These are phyloP conservation scores for Mesembryanthemum crystallinum DNA, from an alignment of 148 eudicot genomes.

Conservation along the genomic window DNA sequence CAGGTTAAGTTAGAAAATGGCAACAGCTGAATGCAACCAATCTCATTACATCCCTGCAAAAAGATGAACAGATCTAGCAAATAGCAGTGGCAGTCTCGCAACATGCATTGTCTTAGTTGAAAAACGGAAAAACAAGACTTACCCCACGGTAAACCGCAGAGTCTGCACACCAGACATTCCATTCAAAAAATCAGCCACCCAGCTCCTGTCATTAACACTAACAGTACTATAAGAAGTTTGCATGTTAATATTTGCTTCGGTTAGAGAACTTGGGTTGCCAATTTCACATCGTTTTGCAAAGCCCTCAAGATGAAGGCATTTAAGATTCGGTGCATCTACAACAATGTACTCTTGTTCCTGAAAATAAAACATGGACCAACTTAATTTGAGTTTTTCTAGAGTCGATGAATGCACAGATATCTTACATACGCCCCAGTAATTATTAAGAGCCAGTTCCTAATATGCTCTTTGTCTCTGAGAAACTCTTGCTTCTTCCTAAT, in stretches of 20 bases:
- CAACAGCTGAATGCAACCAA: neutral
- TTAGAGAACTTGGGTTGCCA: neutral
- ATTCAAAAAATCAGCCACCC: neutral
- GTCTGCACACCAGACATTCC: neutral
- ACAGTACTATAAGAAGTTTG: no score
- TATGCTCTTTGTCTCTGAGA: no score
- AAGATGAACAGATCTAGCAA: no score
- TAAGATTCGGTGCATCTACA: constrained; percentile 7
- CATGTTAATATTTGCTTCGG: neutral
- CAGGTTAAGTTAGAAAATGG: constrained; percentile 9
- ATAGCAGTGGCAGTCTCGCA: neutral
- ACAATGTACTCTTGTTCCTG: neutral
- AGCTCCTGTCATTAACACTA: neutral
- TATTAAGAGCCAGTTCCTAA: neutral
- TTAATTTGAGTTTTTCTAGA: neutral
- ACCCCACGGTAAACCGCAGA: neutral
- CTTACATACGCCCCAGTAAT: neutral
- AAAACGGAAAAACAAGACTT: neutral
- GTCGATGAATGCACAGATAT: neutral
- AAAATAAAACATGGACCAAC: neutral
- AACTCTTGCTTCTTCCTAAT: no score
- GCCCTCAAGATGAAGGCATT: neutral
- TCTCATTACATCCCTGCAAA: neutral
- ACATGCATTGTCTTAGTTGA: neutral
- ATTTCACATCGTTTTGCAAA: neutral